Evolutionary conservation across 2,329 filamentous ascomycete species (phyloP).

Genomic region (Tolypocladium amazonense): DNA sequence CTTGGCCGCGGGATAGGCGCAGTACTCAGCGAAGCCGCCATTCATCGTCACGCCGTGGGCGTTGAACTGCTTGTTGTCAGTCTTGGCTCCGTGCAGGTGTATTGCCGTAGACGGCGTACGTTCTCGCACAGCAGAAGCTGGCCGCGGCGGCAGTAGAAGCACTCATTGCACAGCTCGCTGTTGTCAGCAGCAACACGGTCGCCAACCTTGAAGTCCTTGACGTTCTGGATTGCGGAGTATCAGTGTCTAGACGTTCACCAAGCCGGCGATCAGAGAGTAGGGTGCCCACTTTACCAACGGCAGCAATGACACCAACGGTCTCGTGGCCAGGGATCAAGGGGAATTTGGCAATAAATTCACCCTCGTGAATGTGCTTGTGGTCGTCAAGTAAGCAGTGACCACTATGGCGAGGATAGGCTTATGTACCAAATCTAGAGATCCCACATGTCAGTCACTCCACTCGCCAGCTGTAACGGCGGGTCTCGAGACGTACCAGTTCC

Average conservation of each 20-base stretch:
- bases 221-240: constrained; percentile 25
- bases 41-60: constrained; percentile 58
- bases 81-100: too few relatives aligned
- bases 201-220: constrained; percentile 49
- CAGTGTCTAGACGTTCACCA: not conserved
- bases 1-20: constrained; percentile 38
- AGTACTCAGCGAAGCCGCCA: constrained; percentile 65
- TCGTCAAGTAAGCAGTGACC: not conserved
- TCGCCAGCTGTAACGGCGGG: not conserved
- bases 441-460: constrained; percentile 7
- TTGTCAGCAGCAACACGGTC: constrained; percentile 56
- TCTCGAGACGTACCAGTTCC: constrained; percentile 35
- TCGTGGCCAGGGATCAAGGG: constrained; percentile 59
- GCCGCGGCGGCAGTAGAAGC: constrained; percentile 63
- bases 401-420: not conserved
- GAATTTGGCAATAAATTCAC: constrained; percentile 55
- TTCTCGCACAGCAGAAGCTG: constrained; percentile 59
- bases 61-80: constrained; percentile 33
- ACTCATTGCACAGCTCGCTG: constrained; percentile 58
- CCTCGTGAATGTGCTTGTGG: constrained; percentile 49
- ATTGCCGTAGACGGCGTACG: constrained; percentile 9
- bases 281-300: constrained; percentile 30
- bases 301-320: constrained; percentile 54
- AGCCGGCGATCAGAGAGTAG: not conserved
- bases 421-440: constrained; percentile 26